Percentiles rank a stretch among this genome's conserved stretches.
phyloP scores from a whole-genome alignment of 306 rosid genomes.

The Prunus kanzakura region DNA sequence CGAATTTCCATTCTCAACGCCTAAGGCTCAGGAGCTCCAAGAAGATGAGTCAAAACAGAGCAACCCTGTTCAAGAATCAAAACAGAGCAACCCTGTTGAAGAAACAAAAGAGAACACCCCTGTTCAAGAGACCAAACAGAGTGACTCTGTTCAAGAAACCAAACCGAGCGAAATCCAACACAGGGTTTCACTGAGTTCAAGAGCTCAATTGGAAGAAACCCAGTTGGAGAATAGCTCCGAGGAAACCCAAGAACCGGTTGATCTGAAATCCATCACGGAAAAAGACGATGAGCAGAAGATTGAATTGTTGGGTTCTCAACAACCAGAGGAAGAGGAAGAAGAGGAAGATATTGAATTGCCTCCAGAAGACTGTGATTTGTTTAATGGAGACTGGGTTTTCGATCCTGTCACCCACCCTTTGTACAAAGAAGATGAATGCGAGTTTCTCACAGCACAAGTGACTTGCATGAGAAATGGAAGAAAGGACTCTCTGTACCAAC shows the following conservation, averaged over 20 bases:
- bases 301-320: conserved; percentile 31
- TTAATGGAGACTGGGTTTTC: conserved; percentile 74
- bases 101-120: conserved; percentile 22
- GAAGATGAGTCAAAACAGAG: conserved; percentile 22
- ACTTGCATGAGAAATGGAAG: conserved; percentile 94
- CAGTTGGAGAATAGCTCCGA: conserved; percentile 35
- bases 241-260: conserved; percentile 38
- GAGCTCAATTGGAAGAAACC: conserved; percentile 39
- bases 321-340: conserved; percentile 32
- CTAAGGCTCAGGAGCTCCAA: conserved; percentile 51
- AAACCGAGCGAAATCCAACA: conserved; percentile 12
- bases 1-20: conserved; percentile 56
- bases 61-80: conserved; percentile 8
- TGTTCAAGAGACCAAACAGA: conserved; percentile 11
- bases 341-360: conserved; percentile 62
- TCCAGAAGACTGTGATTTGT: conserved; percentile 84
- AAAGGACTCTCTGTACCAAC: conserved; percentile 70
- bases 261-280: conserved; percentile 21
- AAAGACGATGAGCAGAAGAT: conserved; percentile 38
- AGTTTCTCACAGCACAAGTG: conserved; percentile 76
- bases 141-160: conserved; percentile 16
- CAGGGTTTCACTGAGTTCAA: conserved; percentile 32
- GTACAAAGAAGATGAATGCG: conserved; percentile 87
- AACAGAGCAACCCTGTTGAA: conserved; percentile 5
- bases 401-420: conserved; percentile 73